Conservation (phyloP, 2,329 filamentous ascomycete genomes). For the Metarhizium rileyi region DNA sequence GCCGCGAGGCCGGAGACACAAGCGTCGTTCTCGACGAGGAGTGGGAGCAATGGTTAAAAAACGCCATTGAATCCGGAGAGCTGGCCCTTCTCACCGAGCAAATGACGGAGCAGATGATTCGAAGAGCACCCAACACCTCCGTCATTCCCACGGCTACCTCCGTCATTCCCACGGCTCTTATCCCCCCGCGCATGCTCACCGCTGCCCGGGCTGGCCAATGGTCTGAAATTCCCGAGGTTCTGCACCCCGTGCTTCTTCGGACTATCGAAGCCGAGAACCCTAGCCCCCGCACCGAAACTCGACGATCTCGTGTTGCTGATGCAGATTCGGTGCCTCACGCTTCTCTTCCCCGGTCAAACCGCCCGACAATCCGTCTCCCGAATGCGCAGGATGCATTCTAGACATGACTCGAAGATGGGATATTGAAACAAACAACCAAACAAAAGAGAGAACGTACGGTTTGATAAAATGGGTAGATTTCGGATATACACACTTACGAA, state of each 20-base stretch:
- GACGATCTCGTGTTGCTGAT: neutral
- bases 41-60: conserved; percentile 68
- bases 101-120: conserved; percentile 27
- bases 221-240: conserved; percentile 46
- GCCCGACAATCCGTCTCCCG: conserved; percentile 7
- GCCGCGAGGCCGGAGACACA: conserved; percentile 49
- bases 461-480: neutral
- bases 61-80: conserved; percentile 50
- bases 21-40: conserved; percentile 56
- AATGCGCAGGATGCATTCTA: conserved; percentile 7
- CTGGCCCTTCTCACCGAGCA: conserved; percentile 38
- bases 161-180: conserved; percentile 25
- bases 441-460: neutral
- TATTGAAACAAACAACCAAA: neutral
- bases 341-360: conserved; percentile 1
- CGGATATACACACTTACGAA: conserved; percentile 3
- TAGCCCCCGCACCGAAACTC: conserved; percentile 2
- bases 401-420: neutral
- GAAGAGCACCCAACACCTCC: conserved; percentile 15
- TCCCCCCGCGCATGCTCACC: conserved; percentile 42
- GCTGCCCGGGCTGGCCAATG: conserved; percentile 48
- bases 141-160: conserved; percentile 19
- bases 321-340: neutral
- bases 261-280: conserved; percentile 31
- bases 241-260: conserved; percentile 42